A percentile compares a stretch with the other conserved stretches of the same genome.
phyloP scores from a whole-genome alignment of 352 stramenopile species.

The Pythium rishiriense region DNA sequence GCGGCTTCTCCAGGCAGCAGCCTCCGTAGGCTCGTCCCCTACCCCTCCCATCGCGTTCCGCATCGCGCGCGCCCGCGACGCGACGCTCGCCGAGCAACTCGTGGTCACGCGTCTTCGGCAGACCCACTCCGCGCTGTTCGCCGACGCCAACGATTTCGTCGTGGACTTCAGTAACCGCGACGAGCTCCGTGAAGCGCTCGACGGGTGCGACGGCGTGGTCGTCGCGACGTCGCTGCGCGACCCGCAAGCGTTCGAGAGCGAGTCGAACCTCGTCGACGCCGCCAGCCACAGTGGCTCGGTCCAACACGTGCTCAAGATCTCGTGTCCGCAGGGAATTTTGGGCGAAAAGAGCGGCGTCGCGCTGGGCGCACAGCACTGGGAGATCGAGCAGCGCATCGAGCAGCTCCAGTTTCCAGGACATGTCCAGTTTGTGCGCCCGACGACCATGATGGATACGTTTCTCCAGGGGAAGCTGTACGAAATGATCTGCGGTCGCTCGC shows the following conservation, averaged over 20 bases:
- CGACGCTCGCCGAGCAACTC: slow-evolving; percentile 5
- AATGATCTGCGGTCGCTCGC: slow-evolving; percentile 62
- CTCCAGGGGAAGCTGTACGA: slow-evolving; percentile 48
- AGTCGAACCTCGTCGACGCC: slow-evolving; percentile 29
- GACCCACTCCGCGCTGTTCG: slow-evolving; percentile 31
- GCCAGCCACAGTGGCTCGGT: slow-evolving; percentile 21
- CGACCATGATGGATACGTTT: slow-evolving; percentile 61
- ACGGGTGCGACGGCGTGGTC: slow-evolving; percentile 47
- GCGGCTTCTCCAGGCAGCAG: slow-evolving; percentile 13
- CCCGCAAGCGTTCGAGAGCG: slow-evolving; percentile 23
- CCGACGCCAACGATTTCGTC: slow-evolving; percentile 30
- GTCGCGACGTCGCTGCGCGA: slow-evolving; percentile 30
- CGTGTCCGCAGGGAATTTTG: slow-evolving; percentile 46
- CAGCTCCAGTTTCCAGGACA: slow-evolving; percentile 16
- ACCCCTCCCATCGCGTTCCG: slow-evolving; percentile 23
- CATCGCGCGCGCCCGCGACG: slow-evolving; percentile 20
- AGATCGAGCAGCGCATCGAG: slow-evolving; percentile 46
- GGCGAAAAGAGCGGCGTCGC: slow-evolving; percentile 32
- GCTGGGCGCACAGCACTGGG: slow-evolving; percentile 42
- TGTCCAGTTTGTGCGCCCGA: slow-evolving; percentile 41
- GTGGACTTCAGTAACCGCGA: slow-evolving; percentile 44
- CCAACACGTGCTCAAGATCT: slow-evolving; percentile 51
- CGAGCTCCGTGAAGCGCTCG: slow-evolving; percentile 46
- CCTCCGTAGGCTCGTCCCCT: background rate
- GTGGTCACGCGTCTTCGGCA: slow-evolving; percentile 26